Percentiles rank a stretch among this genome's conserved stretches.
Evolutionary conservation across 768 basidiomycete genomes (phyloP).

Genomic region (Mycena vulgaris): DNA sequence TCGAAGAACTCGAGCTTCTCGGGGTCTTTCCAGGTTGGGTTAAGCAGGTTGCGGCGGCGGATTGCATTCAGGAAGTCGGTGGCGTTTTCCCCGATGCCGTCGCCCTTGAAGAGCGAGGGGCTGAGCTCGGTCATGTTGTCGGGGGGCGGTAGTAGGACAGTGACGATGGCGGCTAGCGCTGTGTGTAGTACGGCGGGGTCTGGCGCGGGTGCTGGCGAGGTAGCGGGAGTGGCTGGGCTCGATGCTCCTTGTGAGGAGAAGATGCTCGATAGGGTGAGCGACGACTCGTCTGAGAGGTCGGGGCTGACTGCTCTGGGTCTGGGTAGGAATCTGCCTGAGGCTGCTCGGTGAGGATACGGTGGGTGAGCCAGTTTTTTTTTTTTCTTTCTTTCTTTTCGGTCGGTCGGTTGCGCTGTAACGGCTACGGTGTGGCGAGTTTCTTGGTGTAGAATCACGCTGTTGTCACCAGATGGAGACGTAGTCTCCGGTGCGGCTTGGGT

Average conservation of each 20-base stretch:
- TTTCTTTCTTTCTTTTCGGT: neutral
- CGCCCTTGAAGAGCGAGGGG: constrained; percentile 1
- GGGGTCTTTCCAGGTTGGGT: neutral
- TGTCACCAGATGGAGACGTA: constrained; percentile 3
- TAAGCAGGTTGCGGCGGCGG: neutral
- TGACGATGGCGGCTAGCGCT: neutral
- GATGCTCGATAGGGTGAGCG: neutral
- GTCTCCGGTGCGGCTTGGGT: neutral
- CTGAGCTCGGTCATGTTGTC: neutral
- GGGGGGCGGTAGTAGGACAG: neutral
- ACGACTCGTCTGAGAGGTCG: neutral
- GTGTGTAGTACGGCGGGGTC: neutral
- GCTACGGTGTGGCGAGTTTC: neutral
- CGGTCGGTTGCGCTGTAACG: neutral
- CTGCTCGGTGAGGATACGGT: neutral
- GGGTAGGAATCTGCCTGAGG: constrained; percentile 2
- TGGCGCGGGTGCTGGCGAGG: neutral
- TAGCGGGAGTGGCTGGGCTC: neutral
- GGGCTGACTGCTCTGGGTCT: neutral
- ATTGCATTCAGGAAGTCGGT: neutral
- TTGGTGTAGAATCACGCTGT: neutral
- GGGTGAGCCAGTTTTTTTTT: neutral
- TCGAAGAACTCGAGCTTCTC: constrained; percentile 4
- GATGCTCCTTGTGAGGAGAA: neutral
- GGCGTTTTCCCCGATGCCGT: neutral